Conservation (phyloP, 1,284 basidiomycete genomes). For the Leccinum angustisporum region DNA sequence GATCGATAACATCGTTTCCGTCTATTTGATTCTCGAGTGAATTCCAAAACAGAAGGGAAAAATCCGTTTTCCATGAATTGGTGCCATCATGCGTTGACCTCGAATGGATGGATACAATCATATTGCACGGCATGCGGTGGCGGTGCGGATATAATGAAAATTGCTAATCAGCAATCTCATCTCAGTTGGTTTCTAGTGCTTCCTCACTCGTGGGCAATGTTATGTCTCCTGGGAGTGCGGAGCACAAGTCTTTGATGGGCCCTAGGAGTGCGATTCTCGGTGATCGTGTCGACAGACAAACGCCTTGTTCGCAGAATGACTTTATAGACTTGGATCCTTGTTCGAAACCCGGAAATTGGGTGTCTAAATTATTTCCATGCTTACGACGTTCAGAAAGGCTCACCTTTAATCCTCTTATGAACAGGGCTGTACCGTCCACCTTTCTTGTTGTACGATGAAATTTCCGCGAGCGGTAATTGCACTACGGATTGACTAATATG, state of each 20-base stretch:
- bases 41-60: conserved; percentile 35
- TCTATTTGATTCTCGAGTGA: not conserved
- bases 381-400: conserved; percentile 4
- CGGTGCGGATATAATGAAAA: conserved; percentile 36
- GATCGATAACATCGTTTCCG: conserved; percentile 5
- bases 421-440: conserved; percentile 28
- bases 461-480: conserved; percentile 35
- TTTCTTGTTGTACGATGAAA: conserved; percentile 33
- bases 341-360: conserved; percentile 32
- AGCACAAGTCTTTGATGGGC: conserved; percentile 48
- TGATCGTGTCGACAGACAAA: conserved; percentile 4
- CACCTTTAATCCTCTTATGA: conserved; percentile 9
- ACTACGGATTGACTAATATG: conserved; percentile 27
- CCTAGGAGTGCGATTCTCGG: conserved; percentile 22
- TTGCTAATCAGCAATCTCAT: conserved; percentile 25
- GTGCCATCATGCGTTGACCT: conserved; percentile 49
- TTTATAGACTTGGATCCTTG: conserved; percentile 25
- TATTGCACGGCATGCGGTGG: conserved; percentile 50
- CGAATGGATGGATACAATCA: conserved; percentile 42
- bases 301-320: conserved; percentile 14
- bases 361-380: conserved; percentile 25
- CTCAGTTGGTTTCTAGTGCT: conserved; percentile 39
- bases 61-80: conserved; percentile 39
- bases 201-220: conserved; percentile 51
- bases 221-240: conserved; percentile 57